Evolutionary conservation across 345 rosid species (phyloP).

Genomic region (Zanthoxylum bungeanum): DNA sequence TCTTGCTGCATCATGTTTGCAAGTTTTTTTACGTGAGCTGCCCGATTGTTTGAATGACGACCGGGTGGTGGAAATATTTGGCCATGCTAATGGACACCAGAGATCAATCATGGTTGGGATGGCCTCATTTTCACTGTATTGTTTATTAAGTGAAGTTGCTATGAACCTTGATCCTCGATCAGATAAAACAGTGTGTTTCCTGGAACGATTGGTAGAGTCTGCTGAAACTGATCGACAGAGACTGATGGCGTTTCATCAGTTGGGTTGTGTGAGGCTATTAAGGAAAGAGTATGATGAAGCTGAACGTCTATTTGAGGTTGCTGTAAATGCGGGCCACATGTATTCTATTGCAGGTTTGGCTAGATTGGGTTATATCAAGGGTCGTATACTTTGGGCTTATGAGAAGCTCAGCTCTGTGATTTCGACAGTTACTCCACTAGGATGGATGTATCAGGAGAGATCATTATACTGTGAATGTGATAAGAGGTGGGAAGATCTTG

Average conservation of each 20-base stretch:
- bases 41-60: constrained; percentile 79
- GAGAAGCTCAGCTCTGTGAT: constrained; percentile 80
- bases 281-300: constrained; percentile 88
- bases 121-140: constrained; percentile 77
- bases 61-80: constrained; percentile 61
- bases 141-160: constrained; percentile 82
- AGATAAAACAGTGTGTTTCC: constrained; percentile 58
- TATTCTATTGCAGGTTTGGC: constrained; percentile 91
- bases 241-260: constrained; percentile 81
- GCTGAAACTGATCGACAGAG: constrained; percentile 70
- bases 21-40: constrained; percentile 64
- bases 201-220: constrained; percentile 62
- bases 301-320: constrained; percentile 62
- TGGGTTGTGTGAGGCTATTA: constrained; percentile 79
- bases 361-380: constrained; percentile 62
- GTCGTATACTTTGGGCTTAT: constrained; percentile 58
- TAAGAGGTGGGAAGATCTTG: constrained; percentile 80
- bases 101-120: constrained; percentile 71
- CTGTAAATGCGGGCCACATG: constrained; percentile 65
- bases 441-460: constrained; percentile 99
- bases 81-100: constrained; percentile 46
- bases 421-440: constrained; percentile 61
- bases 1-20: constrained; percentile 89
- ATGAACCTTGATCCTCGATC: constrained; percentile 74
- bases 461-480: constrained; percentile 81